phyloP scores from a whole-genome alignment of 2,329 filamentous ascomycete species.

The Arachnopeziza araneosa region DNA sequence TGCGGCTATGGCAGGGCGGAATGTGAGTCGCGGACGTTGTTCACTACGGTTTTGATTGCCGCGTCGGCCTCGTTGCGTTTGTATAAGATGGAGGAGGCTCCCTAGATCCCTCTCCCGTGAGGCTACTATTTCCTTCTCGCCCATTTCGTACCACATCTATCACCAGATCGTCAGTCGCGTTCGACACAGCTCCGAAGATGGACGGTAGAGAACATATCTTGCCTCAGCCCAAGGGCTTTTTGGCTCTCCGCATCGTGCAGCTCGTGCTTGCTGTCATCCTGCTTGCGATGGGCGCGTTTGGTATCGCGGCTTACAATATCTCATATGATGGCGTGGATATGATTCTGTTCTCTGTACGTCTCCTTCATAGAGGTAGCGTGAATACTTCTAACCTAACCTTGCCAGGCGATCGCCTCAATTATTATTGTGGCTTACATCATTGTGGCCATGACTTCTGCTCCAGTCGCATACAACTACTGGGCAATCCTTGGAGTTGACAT shows the following conservation, averaged over 20 bases:
- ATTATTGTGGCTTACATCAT: conserved; percentile 41
- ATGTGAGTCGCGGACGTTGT: not conserved
- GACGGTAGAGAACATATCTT: conserved; percentile 3
- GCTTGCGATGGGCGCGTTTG: conserved; percentile 44
- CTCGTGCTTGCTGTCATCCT: conserved; percentile 40
- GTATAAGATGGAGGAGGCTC: not conserved
- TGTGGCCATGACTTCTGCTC: conserved; percentile 28
- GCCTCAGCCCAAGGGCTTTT: conserved; percentile 1
- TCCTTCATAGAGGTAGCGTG: not conserved
- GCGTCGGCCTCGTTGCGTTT: not conserved
- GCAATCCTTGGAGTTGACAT: conserved; percentile 46
- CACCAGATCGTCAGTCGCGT: not conserved
- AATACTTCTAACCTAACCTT: not conserved
- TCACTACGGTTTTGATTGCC: not conserved
- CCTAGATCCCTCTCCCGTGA: not conserved
- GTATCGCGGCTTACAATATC: conserved; percentile 28
- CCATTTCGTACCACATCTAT: not conserved
- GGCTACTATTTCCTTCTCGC: not conserved
- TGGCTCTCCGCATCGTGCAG: conserved; percentile 13
- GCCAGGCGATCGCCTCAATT: conserved; percentile 37
- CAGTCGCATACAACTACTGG: conserved; percentile 47
- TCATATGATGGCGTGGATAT: conserved; percentile 24
- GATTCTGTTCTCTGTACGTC: conserved; percentile 36
- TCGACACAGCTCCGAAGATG: not conserved
- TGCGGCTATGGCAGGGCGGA: not conserved